Conservation (phyloP, 768 basidiomycete genomes). For the Gymnopilus dilepis region DNA sequence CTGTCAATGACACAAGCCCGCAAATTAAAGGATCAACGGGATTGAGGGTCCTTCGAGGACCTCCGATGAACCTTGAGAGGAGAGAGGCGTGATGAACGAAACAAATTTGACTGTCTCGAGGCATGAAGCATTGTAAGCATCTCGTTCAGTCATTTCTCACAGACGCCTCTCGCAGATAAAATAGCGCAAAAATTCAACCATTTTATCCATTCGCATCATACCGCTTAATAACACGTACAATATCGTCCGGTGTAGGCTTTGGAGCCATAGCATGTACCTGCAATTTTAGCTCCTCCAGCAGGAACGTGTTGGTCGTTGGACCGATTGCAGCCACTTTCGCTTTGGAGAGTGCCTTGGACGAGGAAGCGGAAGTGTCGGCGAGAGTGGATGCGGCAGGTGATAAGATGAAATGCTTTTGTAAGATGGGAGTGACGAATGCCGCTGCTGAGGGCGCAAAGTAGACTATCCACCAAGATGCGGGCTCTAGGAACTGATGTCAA, state of each 20-base stretch:
- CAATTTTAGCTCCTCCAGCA: slow-evolving; percentile 50
- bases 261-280: slow-evolving; percentile 59
- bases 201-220: slow-evolving; percentile 2
- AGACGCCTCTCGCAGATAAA: too few species aligned
- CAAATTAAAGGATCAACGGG: too few species aligned
- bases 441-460: slow-evolving; percentile 81
- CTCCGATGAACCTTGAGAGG: too few species aligned
- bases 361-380: not conserved
- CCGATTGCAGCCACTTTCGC: slow-evolving; percentile 68
- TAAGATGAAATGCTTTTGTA: slow-evolving; percentile 53
- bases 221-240: slow-evolving; percentile 40
- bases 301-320: slow-evolving; percentile 61
- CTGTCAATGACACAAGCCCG: too few species aligned
- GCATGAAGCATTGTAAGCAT: too few species aligned
- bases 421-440: slow-evolving; percentile 54
- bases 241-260: slow-evolving; percentile 60
- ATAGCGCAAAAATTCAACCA: too few species aligned
- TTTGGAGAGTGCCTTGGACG: not conserved
- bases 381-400: not conserved
- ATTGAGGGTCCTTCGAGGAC: too few species aligned
- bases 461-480: slow-evolving; percentile 65
- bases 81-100: too few species aligned
- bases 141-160: too few species aligned
- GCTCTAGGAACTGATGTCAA: not conserved
- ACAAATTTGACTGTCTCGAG: too few species aligned